Conservation (phyloP, 768 basidiomycete species). For the Hypholoma fasciculare region DNA sequence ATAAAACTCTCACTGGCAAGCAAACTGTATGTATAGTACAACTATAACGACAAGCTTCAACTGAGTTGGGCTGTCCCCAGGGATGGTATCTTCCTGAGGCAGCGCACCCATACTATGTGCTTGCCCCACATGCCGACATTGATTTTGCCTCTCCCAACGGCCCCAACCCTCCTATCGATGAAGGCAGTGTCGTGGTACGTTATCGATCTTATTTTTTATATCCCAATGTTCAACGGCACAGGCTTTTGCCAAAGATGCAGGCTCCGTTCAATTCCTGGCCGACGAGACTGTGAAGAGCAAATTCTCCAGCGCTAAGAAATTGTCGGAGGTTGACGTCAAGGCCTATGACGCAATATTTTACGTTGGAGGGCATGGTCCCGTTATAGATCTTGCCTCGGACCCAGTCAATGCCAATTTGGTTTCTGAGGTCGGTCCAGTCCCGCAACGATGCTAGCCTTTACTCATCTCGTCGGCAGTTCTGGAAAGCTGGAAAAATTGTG, state of each 20-base stretch:
- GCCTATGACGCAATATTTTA: conserved; percentile 80
- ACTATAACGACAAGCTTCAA: background rate
- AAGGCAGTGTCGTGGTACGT: conserved; percentile 48
- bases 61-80: conserved; percentile 27
- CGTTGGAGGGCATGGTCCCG: conserved; percentile 78
- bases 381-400: conserved; percentile 68
- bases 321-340: conserved; percentile 54
- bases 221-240: conserved; percentile 17
- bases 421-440: conserved; percentile 41
- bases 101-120: conserved; percentile 68
- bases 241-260: conserved; percentile 53
- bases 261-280: conserved; percentile 54
- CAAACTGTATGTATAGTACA: conserved; percentile 42
- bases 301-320: conserved; percentile 55
- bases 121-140: conserved; percentile 49
- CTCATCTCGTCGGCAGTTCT: conserved; percentile 48
- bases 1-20: conserved; percentile 51
- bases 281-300: conserved; percentile 55
- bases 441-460: background rate
- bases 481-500: conserved; percentile 62
- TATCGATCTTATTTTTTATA: background rate
- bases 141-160: conserved; percentile 64
- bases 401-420: conserved; percentile 56
- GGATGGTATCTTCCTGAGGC: conserved; percentile 82
- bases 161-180: conserved; percentile 72